Percentiles rank a stretch among this genome's conserved stretches.
These are phyloP conservation scores for Celoporthe dispersa DNA, from an alignment of 2,329 filamentous ascomycete species.

Conservation along the genomic window DNA sequence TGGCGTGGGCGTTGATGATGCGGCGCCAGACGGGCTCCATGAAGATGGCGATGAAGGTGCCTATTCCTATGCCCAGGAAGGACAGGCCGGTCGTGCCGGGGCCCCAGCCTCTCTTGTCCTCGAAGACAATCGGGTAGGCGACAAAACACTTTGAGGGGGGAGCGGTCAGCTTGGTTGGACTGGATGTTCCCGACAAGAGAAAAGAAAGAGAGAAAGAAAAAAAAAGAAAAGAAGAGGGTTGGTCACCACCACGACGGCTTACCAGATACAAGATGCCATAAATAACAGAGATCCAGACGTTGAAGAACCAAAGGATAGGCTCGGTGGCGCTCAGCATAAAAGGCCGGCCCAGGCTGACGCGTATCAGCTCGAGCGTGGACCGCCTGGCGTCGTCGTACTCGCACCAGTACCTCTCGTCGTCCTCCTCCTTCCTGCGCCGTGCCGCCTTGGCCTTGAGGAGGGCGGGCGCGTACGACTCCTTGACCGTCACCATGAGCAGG, in stretches of 20 bases:
- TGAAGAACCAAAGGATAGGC: slow-evolving; percentile 77
- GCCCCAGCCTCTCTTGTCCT: slow-evolving; percentile 74
- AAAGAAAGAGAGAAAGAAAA: not conserved
- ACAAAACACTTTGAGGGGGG: slow-evolving; percentile 67
- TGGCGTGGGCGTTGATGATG: slow-evolving; percentile 76
- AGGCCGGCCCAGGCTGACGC: slow-evolving; percentile 76
- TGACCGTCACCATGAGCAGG: slow-evolving; percentile 61
- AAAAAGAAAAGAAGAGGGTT: not conserved
- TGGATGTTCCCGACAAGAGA: not conserved
- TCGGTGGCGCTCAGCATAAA: slow-evolving; percentile 79
- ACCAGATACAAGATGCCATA: slow-evolving; percentile 71
- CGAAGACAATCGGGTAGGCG: slow-evolving; percentile 85
- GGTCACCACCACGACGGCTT: not conserved
- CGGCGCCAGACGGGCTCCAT: slow-evolving; percentile 74
- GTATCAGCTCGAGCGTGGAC: slow-evolving; percentile 68
- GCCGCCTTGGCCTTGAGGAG: slow-evolving; percentile 71
- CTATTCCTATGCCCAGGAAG: slow-evolving; percentile 73
- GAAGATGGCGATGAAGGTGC: slow-evolving; percentile 64
- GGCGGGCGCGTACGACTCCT: slow-evolving; percentile 77
- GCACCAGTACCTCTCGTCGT: slow-evolving; percentile 75
- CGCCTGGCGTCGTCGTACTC: slow-evolving; percentile 73
- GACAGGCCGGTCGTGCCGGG: slow-evolving; percentile 75
- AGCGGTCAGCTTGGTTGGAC: not conserved
- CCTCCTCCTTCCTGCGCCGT: slow-evolving; percentile 67
- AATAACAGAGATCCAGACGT: slow-evolving; percentile 76